Conservation (phyloP, 2,329 filamentous ascomycete species). For the Metarhizium anisopliae region DNA sequence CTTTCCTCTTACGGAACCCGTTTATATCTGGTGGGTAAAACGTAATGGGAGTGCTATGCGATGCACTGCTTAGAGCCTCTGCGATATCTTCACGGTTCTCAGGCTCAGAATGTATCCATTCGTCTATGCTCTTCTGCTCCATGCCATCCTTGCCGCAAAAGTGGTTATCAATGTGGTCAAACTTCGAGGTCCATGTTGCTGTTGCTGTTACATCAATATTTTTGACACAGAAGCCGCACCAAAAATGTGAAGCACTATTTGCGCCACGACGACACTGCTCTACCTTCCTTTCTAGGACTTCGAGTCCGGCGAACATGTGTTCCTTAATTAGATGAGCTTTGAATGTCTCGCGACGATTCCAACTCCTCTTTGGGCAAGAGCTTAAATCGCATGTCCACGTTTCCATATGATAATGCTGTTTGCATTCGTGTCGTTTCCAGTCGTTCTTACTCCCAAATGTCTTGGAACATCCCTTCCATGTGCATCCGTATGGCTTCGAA, state of each 20-base stretch:
- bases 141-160: conserved; percentile 43
- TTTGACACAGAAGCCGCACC: conserved; percentile 74
- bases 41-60: conserved; percentile 4
- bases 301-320: conserved; percentile 30
- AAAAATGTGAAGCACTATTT: conserved; percentile 60
- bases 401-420: conserved; percentile 64
- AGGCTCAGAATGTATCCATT: conserved; percentile 38
- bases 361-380: conserved; percentile 49
- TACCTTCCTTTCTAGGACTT: conserved; percentile 32
- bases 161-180: conserved; percentile 69
- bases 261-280: conserved; percentile 52
- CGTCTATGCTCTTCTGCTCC: conserved; percentile 34
- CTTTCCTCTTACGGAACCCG: neutral
- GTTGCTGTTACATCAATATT: conserved; percentile 39
- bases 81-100: conserved; percentile 9
- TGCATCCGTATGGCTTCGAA: conserved; percentile 73
- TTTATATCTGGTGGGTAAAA: neutral
- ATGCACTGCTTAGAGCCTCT: conserved; percentile 6
- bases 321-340: conserved; percentile 48
- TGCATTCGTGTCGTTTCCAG: conserved; percentile 85
- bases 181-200: conserved; percentile 46
- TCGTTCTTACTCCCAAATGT: conserved; percentile 88
- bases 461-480: conserved; percentile 59
- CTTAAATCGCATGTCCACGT: conserved; percentile 59
- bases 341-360: conserved; percentile 50